A percentile compares a stretch with the other conserved stretches of the same genome.
These are phyloP conservation scores for Colletotrichum coccodes DNA, from an alignment of 2,329 filamentous ascomycete genomes.

Conservation along the genomic window DNA sequence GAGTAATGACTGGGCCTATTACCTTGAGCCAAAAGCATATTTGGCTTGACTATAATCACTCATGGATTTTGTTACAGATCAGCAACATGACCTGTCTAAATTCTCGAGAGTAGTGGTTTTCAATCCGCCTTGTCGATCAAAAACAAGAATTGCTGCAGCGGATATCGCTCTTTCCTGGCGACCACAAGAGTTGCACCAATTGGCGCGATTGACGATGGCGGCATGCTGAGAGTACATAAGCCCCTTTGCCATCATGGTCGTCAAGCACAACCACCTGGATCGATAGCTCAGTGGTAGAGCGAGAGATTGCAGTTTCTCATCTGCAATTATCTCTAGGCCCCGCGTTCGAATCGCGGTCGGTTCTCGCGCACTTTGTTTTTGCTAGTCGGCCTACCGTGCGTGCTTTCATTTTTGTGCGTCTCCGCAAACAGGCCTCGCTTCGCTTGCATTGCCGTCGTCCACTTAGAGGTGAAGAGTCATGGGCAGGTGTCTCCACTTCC, in stretches of 20 bases:
- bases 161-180: not conserved
- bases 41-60: not conserved
- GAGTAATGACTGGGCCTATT: not conserved
- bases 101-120: too few relatives aligned
- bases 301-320: constrained; percentile 21
- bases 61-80: not conserved
- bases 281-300: constrained; percentile 31
- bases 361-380: not conserved
- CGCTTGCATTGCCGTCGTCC: not conserved
- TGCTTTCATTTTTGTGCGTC: not conserved
- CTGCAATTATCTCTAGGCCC: constrained; percentile 19
- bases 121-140: too few relatives aligned
- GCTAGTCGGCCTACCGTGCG: too few relatives aligned
- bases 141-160: too few relatives aligned
- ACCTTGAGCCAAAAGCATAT: not conserved
- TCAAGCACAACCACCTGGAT: not conserved
- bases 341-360: constrained; percentile 27
- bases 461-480: not conserved
- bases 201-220: too few relatives aligned
- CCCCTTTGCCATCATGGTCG: fast-evolving
- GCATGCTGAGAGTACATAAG: not conserved
- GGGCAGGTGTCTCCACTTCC: not conserved
- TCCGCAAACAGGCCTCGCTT: not conserved
- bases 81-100: not conserved
- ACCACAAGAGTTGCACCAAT: not conserved